These are phyloP conservation scores for Arabidopsis thaliana DNA, from an alignment of 345 rosid species.

Conservation along the genomic window TAIR10.1 NC_003076.8:26377501-26378000, in stretches of 20 bases:
- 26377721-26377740: constrained; percentile 10
- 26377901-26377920: constrained; percentile 58
- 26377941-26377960: constrained; percentile 26
- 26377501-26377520: constrained; percentile 52
- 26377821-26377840: constrained; percentile 69
- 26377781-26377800: not conserved
- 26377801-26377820: constrained; percentile 54
- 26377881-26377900: constrained; percentile 57
- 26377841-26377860: constrained; percentile 57
- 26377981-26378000: constrained; percentile 8
- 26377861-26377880: constrained; percentile 61
- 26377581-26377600: constrained; percentile 50
- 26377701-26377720: constrained; percentile 11
- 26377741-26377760: not conserved
- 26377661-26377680: constrained; percentile 6
- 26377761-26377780: not conserved
- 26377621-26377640: constrained; percentile 11
- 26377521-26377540: constrained; percentile 86
- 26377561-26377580: constrained; percentile 72
- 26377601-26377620: constrained; percentile 9
- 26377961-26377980: constrained; percentile 28
- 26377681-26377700: constrained; percentile 11
- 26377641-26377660: constrained; percentile 18
- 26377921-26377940: constrained; percentile 68
- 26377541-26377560: constrained; percentile 75